phyloP scores from a whole-genome alignment of 2,329 filamentous ascomycete genomes.

The Phialemoniopsis sp. region DNA sequence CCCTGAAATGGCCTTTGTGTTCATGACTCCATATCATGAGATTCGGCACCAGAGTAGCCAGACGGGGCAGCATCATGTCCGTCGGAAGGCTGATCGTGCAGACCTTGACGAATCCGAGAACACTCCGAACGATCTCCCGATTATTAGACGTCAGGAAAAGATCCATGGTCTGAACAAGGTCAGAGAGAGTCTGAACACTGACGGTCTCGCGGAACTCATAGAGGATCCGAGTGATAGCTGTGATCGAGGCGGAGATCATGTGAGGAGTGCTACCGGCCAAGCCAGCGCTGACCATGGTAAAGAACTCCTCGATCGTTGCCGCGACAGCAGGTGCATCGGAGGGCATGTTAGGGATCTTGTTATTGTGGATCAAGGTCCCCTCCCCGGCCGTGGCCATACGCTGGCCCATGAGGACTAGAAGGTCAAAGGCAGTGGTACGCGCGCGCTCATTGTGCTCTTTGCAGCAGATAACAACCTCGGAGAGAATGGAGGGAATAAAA shows the following conservation, averaged over 20 bases:
- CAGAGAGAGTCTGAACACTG: constrained; percentile 65
- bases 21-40: constrained; percentile 96
- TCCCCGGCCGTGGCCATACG: constrained; percentile 60
- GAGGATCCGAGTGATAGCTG: constrained; percentile 85
- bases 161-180: constrained; percentile 91
- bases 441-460: constrained; percentile 98
- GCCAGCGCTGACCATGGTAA: constrained; percentile 97
- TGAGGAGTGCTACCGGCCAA: constrained; percentile 89
- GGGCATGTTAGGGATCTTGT: constrained; percentile 83
- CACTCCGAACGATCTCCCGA: constrained; percentile 91
- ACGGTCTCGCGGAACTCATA: constrained; percentile 76
- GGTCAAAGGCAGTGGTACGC: constrained; percentile 81
- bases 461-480: constrained; percentile 92
- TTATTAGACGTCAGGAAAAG: constrained; percentile 96
- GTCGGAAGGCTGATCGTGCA: constrained; percentile 82
- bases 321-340: constrained; percentile 70
- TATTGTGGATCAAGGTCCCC: constrained; percentile 75
- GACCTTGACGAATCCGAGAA: constrained; percentile 95
- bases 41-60: constrained; percentile 78
- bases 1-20: constrained; percentile 94
- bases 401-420: constrained; percentile 84
- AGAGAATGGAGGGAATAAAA: constrained; percentile 87
- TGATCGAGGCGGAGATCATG: constrained; percentile 98
- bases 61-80: constrained; percentile 72
- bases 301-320: constrained; percentile 88